phyloP scores from a whole-genome alignment of 2,329 filamentous ascomycete species.

The Aureobasidium pullulans region DNA sequence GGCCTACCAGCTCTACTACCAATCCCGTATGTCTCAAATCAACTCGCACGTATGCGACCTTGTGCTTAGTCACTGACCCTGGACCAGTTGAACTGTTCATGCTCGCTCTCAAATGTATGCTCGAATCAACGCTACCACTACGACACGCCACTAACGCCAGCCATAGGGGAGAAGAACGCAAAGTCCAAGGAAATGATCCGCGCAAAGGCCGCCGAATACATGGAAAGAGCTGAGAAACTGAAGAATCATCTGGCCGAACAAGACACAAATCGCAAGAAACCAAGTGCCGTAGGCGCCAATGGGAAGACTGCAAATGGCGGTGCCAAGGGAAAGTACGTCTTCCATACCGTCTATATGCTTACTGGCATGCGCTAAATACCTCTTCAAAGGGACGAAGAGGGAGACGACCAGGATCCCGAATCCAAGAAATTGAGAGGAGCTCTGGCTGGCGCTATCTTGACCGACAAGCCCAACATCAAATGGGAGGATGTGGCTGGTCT shows the following conservation, averaged over 20 bases:
- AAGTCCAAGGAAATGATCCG: conserved; percentile 97
- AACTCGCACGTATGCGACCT: not conserved
- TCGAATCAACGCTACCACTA: not conserved
- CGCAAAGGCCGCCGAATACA: conserved; percentile 90
- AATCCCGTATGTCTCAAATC: conserved; percentile 45
- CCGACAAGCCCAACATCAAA: conserved; percentile 90
- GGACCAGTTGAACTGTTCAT: conserved; percentile 82
- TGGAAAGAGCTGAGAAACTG: conserved; percentile 97
- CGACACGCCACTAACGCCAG: conserved; percentile 18
- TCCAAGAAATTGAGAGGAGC: conserved; percentile 92
- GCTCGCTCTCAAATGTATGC: conserved; percentile 82
- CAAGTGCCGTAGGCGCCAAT: conserved; percentile 64
- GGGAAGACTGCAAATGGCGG: conserved; percentile 57
- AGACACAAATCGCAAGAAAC: conserved; percentile 62
- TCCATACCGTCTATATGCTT: not conserved
- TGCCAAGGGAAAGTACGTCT: conserved; percentile 50
- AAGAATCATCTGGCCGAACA: conserved; percentile 79
- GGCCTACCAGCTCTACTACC: conserved; percentile 93
- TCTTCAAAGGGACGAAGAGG: conserved; percentile 39
- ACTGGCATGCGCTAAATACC: not conserved
- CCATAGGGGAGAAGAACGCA: conserved; percentile 81
- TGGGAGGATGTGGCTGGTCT: conserved; percentile 98
- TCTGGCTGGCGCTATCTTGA: conserved; percentile 82
- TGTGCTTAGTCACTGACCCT: conserved; percentile 18
- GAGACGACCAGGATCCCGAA: conserved; percentile 73